phyloP scores from a whole-genome alignment of 2,329 filamentous ascomycete genomes.

The Pseudogymnoascus sp. region DNA sequence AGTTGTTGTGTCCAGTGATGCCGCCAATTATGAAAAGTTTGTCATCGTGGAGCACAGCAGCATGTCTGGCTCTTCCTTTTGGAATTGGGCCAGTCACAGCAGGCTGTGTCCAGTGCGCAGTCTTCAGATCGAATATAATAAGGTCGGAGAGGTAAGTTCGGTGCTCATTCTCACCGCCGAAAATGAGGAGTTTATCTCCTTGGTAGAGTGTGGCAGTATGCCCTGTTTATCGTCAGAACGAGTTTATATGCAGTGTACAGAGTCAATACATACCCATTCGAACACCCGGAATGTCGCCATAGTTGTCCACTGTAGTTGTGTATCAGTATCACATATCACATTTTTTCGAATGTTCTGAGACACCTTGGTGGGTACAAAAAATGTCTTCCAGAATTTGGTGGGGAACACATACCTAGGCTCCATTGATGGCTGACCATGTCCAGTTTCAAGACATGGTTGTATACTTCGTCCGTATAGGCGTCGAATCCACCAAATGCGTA shows the following conservation, averaged over 20 bases:
- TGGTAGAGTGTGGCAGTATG: constrained; percentile 93
- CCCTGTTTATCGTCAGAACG: constrained; percentile 44
- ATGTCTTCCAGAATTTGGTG: neutral
- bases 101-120: constrained; percentile 91
- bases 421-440: constrained; percentile 85
- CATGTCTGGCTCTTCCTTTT: constrained; percentile 85
- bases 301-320: constrained; percentile 70
- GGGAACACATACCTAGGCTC: constrained; percentile 48
- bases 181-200: constrained; percentile 91
- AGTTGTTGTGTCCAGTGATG: constrained; percentile 87
- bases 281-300: constrained; percentile 93
- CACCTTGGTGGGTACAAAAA: constrained; percentile 9
- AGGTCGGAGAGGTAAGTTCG: constrained; percentile 91
- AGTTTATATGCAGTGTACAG: constrained; percentile 2
- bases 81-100: constrained; percentile 77
- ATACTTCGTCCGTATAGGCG: constrained; percentile 97
- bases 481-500: constrained; percentile 98
- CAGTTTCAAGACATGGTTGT: constrained; percentile 90
- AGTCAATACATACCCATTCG: constrained; percentile 67
- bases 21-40: constrained; percentile 94
- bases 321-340: neutral
- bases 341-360: neutral
- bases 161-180: constrained; percentile 97
- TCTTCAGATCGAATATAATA: constrained; percentile 91
- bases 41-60: constrained; percentile 86